Conservation (phyloP, 108 stramenopile species). For the Skeletonema potamos region DNA sequence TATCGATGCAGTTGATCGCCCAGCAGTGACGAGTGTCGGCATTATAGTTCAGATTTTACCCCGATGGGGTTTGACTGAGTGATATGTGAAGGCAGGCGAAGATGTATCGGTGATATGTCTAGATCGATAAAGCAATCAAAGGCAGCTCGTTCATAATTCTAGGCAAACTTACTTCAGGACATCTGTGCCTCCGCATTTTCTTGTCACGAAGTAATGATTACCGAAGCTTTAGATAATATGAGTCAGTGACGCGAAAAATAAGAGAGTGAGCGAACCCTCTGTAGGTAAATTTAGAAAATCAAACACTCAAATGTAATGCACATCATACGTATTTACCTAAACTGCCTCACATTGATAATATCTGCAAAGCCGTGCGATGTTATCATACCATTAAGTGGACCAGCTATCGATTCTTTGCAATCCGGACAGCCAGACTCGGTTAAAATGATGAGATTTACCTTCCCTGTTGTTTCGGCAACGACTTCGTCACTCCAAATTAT, state of each 20-base stretch:
- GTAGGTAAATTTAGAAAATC: not conserved
- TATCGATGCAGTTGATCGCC: not conserved
- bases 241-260: not conserved
- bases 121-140: not conserved
- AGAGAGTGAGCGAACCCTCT: not conserved
- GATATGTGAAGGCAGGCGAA: not conserved
- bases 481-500: not conserved
- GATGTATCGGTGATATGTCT: not conserved
- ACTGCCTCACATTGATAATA: not conserved
- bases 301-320: not conserved
- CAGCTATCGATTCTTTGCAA: not conserved
- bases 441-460: not conserved
- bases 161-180: not conserved
- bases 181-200: not conserved
- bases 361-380: not conserved
- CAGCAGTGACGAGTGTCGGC: not conserved
- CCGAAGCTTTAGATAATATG: not conserved
- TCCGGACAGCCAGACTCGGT: not conserved
- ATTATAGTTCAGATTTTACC: not conserved
- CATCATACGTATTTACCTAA: not conserved
- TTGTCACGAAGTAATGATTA: not conserved
- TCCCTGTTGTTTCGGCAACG: not conserved
- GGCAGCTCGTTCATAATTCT: not conserved
- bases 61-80: not conserved
- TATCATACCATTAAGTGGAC: not conserved